These are phyloP conservation scores for Pseudogymnoascus sp. DNA, from an alignment of 2,329 filamentous ascomycete genomes.

Conservation along the genomic window DNA sequence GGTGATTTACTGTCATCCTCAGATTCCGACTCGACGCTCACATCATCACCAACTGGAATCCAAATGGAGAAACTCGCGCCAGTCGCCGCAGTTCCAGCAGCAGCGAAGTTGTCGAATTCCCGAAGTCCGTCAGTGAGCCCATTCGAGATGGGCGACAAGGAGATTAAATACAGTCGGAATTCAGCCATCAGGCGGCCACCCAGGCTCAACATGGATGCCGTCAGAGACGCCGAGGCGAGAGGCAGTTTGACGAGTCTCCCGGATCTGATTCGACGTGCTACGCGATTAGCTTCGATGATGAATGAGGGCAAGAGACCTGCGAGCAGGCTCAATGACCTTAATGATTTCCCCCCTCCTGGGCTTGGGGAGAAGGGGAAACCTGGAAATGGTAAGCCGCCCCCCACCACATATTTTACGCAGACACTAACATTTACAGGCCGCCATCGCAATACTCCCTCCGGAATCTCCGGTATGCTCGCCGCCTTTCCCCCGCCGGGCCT, in stretches of 20 bases:
- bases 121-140: constrained; percentile 19
- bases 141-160: constrained; percentile 24
- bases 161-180: constrained; percentile 32
- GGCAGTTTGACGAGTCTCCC: constrained; percentile 88
- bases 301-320: constrained; percentile 67
- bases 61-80: not conserved
- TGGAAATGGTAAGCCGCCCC: not conserved
- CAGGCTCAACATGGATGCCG: constrained; percentile 72
- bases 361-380: constrained; percentile 31
- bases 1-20: not conserved
- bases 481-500: constrained; percentile 57
- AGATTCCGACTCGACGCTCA: not conserved
- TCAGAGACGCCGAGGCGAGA: constrained; percentile 71
- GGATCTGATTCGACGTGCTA: constrained; percentile 84
- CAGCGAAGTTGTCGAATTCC: not conserved
- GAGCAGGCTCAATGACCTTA: constrained; percentile 49
- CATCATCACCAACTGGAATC: not conserved
- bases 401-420: not conserved
- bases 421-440: not conserved
- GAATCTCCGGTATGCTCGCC: constrained; percentile 54
- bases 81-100: not conserved
- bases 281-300: constrained; percentile 76
- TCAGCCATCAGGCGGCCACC: constrained; percentile 60
- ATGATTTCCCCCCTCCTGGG: constrained; percentile 38
- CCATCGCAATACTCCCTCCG: constrained; percentile 18